Evolutionary conservation across 2,329 filamentous ascomycete species (phyloP), one percentile per base, ranked within the genome.

Genomic region (Myriosclerotinia curreyana): DNA sequence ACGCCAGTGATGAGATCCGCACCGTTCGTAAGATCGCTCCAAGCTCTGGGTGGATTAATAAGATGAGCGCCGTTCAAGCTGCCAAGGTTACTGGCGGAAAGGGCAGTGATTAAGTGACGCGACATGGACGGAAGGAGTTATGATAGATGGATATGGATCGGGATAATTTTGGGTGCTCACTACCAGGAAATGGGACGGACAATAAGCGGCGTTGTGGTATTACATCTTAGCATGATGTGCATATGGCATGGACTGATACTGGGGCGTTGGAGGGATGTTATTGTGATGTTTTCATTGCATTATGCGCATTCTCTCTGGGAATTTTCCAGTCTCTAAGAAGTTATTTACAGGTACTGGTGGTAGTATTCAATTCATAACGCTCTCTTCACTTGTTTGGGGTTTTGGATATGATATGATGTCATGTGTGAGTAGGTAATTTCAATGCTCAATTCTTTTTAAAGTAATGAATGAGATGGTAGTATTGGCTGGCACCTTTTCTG

Each of bases 11-110:
- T 74, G 95, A 99, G 78, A 85, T 97, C 66, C 88, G 95, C 64
- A 97, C 92, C 0, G 94, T 98, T 38, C 88, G 93, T 75, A 97
- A 97, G 80, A 89, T 96, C 61, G 90, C 95, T 75, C 95, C 95
- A 2, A 88, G 92, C 25, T 81, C 89, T 20, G 90, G 87, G 28
- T 99, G 95, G 92, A 94, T 95, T 67, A 89, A 90, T 70, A 99
- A 99, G 82, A 96, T 99, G 89, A 94, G 92, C 73, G 94, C 95
- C 31, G 89, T 99, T 20, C 92, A 96, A 78, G 94, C 93, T 1
- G 92, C 92, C 54, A 98, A 98, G 80, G 92, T 88, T 53, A 88
- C 85, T 5, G 83, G 84, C 31, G 74, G 74, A 31, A 75, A 73
- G 67, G 70, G 65, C n/a, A 62, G 66, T 31, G 69, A 74, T 64